Conservation (phyloP, 345 rosid genomes). For the Alliaria petiolata region DNA sequence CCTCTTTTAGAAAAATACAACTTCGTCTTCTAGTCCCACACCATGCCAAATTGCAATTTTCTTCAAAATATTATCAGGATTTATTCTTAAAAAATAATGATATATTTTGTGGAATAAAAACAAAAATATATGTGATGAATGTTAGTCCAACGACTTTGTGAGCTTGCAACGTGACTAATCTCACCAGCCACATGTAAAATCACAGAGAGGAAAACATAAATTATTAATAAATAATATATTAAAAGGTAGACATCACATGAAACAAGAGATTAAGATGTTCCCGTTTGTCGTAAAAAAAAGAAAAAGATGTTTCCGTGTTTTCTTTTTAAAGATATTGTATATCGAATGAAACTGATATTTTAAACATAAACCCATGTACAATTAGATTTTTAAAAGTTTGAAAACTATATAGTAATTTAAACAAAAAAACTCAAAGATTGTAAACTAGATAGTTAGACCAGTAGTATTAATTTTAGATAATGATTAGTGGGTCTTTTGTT, state of each 20-base stretch:
- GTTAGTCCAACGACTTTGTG: constrained; percentile 1
- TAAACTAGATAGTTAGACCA: too few species aligned
- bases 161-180: constrained; percentile 26
- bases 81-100: background rate
- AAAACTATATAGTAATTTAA: too few species aligned
- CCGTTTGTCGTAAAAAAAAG: background rate
- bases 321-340: background rate
- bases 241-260: constrained; percentile 13
- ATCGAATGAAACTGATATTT: background rate
- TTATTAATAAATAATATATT: background rate
- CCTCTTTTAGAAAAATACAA: too few species aligned
- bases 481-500: too few species aligned
- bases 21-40: background rate
- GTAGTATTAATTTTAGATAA: too few species aligned
- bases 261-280: constrained; percentile 19
- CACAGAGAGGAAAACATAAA: background rate
- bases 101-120: background rate
- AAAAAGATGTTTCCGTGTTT: background rate
- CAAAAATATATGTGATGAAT: background rate
- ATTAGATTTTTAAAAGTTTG: background rate
- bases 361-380: background rate
- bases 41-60: background rate
- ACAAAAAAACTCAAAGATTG: too few species aligned
- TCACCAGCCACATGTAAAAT: constrained; percentile 22
- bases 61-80: too few species aligned